A percentile compares a stretch with the other conserved stretches of the same genome.
phyloP scores from a whole-genome alignment of 805 yeast species.

The Candida sithepensis region DNA sequence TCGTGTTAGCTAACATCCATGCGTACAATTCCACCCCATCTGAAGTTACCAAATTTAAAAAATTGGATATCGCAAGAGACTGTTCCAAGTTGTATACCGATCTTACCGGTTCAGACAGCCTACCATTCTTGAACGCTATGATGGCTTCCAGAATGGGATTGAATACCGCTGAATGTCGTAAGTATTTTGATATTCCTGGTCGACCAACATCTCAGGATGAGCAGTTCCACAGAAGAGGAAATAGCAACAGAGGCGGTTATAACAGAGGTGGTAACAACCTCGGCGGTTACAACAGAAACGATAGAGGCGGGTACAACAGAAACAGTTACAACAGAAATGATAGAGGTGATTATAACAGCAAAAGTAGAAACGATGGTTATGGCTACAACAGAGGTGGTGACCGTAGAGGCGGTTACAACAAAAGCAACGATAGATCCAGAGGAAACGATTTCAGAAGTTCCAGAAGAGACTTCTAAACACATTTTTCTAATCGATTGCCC shows the following conservation, averaged over 20 bases:
- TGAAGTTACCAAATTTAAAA: constrained; percentile 28
- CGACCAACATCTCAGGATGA: constrained; percentile 18
- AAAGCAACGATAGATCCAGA: not conserved
- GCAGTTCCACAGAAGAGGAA: constrained; percentile 12
- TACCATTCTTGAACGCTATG: constrained; percentile 15
- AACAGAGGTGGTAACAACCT: constrained; percentile 2
- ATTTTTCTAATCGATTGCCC: not conserved
- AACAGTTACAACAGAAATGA: constrained; percentile 14
- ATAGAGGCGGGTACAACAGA: constrained; percentile 4
- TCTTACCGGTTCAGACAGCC: constrained; percentile 19
- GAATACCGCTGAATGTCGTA: constrained; percentile 22
- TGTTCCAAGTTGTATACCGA: constrained; percentile 29
- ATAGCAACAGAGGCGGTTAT: not conserved
- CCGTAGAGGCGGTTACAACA: constrained; percentile 2
- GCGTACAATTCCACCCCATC: constrained; percentile 22
- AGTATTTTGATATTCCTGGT: constrained; percentile 31
- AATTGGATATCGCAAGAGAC: constrained; percentile 31
- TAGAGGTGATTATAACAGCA: constrained; percentile 7
- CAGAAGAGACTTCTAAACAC: not conserved
- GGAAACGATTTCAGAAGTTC: constrained; percentile 1
- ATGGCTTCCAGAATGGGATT: constrained; percentile 27
- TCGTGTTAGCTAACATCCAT: constrained; percentile 14
- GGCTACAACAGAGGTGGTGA: constrained; percentile 5
- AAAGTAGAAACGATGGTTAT: too few relatives aligned
- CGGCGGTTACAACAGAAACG: not conserved